phyloP scores from a whole-genome alignment of 768 basidiomycete species.

The Inosperma sp. region DNA sequence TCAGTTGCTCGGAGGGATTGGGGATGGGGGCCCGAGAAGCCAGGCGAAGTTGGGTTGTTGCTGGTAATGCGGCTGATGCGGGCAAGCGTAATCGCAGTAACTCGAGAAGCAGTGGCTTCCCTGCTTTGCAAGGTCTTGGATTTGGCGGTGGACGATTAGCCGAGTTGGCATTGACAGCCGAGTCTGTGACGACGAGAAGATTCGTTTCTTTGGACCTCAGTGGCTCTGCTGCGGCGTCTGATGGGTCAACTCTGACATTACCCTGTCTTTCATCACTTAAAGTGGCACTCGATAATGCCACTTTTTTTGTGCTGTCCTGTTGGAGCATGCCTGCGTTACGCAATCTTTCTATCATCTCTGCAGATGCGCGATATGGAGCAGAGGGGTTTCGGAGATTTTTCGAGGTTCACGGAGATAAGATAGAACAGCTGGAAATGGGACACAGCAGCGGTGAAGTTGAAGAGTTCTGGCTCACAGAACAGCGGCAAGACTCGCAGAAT shows the following conservation, averaged over 20 bases:
- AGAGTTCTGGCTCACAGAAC: slow-evolving; percentile 58
- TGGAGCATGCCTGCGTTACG: slow-evolving; percentile 64
- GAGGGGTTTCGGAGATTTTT: slow-evolving; percentile 64
- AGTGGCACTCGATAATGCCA: slow-evolving; percentile 65
- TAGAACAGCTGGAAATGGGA: slow-evolving; percentile 66
- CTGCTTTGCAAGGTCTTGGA: too few species aligned
- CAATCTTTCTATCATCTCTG: slow-evolving; percentile 63
- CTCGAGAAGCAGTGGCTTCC: too few species aligned
- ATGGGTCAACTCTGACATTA: slow-evolving; percentile 8
- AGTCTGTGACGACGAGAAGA: slow-evolving; percentile 9
- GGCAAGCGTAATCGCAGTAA: slow-evolving; percentile 5
- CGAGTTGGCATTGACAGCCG: too few species aligned
- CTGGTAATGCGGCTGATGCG: neutral
- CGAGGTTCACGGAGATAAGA: slow-evolving; percentile 55
- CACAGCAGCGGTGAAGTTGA: slow-evolving; percentile 64
- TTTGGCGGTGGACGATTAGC: too few species aligned
- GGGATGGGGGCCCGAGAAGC: slow-evolving; percentile 6
- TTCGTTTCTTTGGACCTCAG: neutral
- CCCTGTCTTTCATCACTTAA: slow-evolving; percentile 38
- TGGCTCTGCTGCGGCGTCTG: slow-evolving; percentile 8
- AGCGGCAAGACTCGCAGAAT: slow-evolving; percentile 31
- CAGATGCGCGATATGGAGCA: slow-evolving; percentile 68
- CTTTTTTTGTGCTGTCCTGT: slow-evolving; percentile 58
- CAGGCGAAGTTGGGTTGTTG: slow-evolving; percentile 2
- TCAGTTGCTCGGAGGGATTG: slow-evolving; percentile 19